Conservation (phyloP, 2,329 filamentous ascomycete species). For the Nemania abortiva region DNA sequence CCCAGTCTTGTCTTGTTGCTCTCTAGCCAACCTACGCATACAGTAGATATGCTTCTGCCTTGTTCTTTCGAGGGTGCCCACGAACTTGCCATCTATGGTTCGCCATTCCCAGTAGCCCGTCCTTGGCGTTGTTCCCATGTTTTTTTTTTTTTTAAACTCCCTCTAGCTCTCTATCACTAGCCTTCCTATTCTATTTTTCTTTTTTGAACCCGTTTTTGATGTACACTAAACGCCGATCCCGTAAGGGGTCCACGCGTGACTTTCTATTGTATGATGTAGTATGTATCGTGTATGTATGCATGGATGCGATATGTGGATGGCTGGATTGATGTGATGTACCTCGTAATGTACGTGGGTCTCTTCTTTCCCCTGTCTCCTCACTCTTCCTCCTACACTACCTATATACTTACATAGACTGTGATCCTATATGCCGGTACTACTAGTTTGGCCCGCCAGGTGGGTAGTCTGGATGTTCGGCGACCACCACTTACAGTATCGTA, state of each 20-base stretch:
- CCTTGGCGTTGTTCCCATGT: constrained; percentile 25
- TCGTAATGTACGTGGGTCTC: not conserved
- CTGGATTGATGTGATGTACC: not conserved
- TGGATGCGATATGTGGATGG: too few relatives aligned
- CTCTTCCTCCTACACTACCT: not conserved
- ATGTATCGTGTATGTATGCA: not conserved
- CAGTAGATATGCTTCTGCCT: constrained; percentile 16
- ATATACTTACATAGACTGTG: constrained; percentile 17
- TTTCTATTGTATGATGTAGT: not conserved
- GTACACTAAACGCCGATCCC: not conserved
- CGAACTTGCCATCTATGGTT: constrained; percentile 23
- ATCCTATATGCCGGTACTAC: constrained; percentile 30
- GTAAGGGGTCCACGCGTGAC: not conserved
- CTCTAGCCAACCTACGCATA: not conserved
- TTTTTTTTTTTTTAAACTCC: constrained; percentile 7
- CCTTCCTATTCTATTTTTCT: not conserved
- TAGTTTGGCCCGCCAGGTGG: constrained; percentile 16
- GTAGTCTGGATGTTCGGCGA: constrained; percentile 33
- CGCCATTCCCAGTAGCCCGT: constrained; percentile 31
- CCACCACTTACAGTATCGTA: constrained; percentile 16
- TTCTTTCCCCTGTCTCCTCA: not conserved
- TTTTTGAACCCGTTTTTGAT: not conserved
- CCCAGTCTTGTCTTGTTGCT: not conserved
- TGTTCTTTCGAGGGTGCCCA: constrained; percentile 31
- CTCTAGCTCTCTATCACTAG: not conserved